These are phyloP conservation scores for Tolypocladium album DNA, from an alignment of 2,329 filamentous ascomycete genomes.

Conservation along the genomic window DNA sequence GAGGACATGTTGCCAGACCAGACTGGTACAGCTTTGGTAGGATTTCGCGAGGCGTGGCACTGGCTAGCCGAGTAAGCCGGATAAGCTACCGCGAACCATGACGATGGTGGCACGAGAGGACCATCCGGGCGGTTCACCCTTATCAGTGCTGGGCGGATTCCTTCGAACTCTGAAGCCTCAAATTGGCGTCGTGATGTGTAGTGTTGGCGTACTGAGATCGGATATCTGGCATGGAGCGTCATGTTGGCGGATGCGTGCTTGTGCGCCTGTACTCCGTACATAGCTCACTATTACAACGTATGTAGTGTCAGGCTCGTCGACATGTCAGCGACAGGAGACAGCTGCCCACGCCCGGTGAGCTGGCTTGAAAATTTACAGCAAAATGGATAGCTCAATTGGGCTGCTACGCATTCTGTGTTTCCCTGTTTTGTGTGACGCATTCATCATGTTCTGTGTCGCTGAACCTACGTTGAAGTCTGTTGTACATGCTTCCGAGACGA, in stretches of 20 bases:
- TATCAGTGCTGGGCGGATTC: too few species aligned
- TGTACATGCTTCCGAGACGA: not conserved
- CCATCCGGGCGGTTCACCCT: not conserved
- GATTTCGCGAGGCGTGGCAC: not conserved
- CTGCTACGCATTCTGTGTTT: not conserved
- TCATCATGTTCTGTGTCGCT: not conserved
- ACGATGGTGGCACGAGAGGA: not conserved
- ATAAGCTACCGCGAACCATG: not conserved
- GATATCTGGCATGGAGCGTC: not conserved
- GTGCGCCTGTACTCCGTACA: too few species aligned
- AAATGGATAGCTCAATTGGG: not conserved
- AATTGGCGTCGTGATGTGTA: not conserved
- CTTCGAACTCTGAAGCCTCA: not conserved
- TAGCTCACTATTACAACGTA: too few species aligned
- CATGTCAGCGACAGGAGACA: not conserved
- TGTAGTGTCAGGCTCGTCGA: not conserved
- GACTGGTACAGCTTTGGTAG: not conserved
- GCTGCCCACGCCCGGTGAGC: not conserved
- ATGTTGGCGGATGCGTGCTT: too few species aligned
- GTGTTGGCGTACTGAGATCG: not conserved
- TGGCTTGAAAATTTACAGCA: not conserved
- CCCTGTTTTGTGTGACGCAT: not conserved
- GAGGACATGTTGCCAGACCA: not conserved
- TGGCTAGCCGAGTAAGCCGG: not conserved
- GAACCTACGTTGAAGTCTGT: not conserved